Conservation (phyloP, 495 filamentous ascomycete genomes). For the Apodospora peruviana region DNA sequence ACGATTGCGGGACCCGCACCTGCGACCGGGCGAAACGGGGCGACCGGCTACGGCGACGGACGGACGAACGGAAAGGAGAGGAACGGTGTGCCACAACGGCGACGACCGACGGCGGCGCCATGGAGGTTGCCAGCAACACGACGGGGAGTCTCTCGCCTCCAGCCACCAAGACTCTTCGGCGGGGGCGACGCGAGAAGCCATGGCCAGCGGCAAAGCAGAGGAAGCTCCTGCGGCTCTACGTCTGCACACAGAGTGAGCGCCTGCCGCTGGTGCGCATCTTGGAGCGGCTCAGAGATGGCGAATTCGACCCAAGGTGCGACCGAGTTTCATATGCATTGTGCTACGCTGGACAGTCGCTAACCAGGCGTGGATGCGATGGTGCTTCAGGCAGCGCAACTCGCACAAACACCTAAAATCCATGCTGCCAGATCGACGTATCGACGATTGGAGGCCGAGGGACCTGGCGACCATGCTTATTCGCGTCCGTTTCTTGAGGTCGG, state of each 20-base stretch:
- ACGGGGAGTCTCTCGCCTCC: background rate
- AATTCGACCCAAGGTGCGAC: slow-evolving; percentile 26
- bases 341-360: background rate
- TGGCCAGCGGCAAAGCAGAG: slow-evolving; percentile 28
- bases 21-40: background rate
- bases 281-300: slow-evolving; percentile 25
- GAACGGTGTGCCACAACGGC: background rate
- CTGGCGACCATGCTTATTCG: slow-evolving; percentile 24
- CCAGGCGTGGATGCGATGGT: background rate
- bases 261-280: slow-evolving; percentile 28
- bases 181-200: slow-evolving; percentile 29
- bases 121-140: background rate
- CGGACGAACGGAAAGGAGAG: too few species aligned
- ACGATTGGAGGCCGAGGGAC: slow-evolving; percentile 29
- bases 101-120: background rate
- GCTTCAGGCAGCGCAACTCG: slow-evolving; percentile 26
- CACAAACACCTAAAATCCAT: slow-evolving; percentile 29
- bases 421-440: slow-evolving; percentile 28
- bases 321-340: background rate
- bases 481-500: slow-evolving; percentile 25
- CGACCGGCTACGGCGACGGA: too few species aligned
- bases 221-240: slow-evolving; percentile 27
- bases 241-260: slow-evolving; percentile 30
- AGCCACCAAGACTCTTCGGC: slow-evolving; percentile 5
- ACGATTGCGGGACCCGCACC: background rate